Base-by-base conservation (phyloP, 2,329 filamentous ascomycete genomes). In the Thelonectria olida region DNA sequence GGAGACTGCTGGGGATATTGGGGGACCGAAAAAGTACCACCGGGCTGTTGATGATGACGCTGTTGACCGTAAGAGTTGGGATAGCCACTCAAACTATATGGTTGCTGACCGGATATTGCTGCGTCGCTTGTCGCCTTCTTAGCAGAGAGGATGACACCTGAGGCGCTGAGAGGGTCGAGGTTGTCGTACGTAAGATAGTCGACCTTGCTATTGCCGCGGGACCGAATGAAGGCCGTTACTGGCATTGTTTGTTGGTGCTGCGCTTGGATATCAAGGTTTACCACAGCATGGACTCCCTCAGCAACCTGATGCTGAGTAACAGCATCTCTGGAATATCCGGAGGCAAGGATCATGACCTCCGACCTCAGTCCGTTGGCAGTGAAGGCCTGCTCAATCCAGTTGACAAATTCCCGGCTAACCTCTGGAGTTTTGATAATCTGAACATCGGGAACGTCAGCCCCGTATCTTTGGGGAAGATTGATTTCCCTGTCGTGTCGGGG, bases 161-260 rank as follows among this genome's bases (percentile, higher is more conserved):
- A 92, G 4, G 92, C 93, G 45, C 93, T 88, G 6, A 81, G 77
- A 1, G 93, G 91, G 34, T 96, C 91, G 2, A 97, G 84, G 68
- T 94, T 89, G 58, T 91, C 87, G 74, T 98, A 98, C 74, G 96
- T 91, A 69, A 97, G 92, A 74, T 92, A 97, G 42, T 89, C 88
- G 61, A 96, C 89, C 66, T 92, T 93, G 69, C 87, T 87, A 17
- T 83, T 82, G n/a, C 92, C 92, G 9, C 83, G 85, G 39, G 88
- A 90, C 23, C 93, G 90, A 76, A 97, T 91, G 72, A 97, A 97
- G 6, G 97, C 87, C 69, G 95, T 92, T 3, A 97, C 80, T 0
- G 91, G 87, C 51, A 98, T 90, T 73, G 90, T 93, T 65, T 89
- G 88, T 2, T 85, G 85, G 31, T 84, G 82, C 71, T 97, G 90